Evolutionary conservation across 2,329 filamentous ascomycete genomes (phyloP).

Genomic region (Pestalotiopsis sp.): DNA sequence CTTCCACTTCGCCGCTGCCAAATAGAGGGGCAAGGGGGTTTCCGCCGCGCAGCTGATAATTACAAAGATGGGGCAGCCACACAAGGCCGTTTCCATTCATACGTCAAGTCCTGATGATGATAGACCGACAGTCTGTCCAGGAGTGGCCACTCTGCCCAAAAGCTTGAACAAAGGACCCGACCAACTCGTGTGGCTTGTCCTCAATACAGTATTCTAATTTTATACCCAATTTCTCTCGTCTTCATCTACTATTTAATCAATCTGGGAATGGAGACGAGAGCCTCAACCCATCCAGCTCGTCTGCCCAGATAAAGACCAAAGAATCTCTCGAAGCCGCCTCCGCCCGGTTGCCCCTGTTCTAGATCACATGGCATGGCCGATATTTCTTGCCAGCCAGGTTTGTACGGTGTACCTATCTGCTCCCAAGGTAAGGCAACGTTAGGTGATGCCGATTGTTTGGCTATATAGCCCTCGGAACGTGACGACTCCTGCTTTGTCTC

Average conservation of each 20-base stretch:
- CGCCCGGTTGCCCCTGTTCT: background rate
- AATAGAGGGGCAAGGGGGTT: background rate
- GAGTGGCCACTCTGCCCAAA: background rate
- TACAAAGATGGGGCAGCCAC: background rate
- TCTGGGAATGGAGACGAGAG: background rate
- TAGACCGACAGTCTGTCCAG: background rate
- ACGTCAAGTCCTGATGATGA: background rate
- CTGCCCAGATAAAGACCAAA: background rate
- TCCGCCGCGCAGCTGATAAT: background rate
- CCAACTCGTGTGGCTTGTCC: background rate
- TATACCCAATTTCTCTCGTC: background rate
- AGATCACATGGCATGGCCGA: background rate
- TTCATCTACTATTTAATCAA: background rate
- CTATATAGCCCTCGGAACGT: too few relatives aligned
- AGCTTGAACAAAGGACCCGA: background rate
- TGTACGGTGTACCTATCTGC: background rate
- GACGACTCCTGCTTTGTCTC: too few relatives aligned
- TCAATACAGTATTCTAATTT: background rate
- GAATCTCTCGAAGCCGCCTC: background rate
- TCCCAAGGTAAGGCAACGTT: background rate
- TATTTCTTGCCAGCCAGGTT: background rate
- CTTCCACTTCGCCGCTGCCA: background rate
- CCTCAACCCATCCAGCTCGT: background rate
- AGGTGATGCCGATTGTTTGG: background rate
- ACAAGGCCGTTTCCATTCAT: background rate